These are phyloP conservation scores for Cordyceps cicadae DNA, from an alignment of 2,329 filamentous ascomycete genomes.

Conservation along the genomic window DNA sequence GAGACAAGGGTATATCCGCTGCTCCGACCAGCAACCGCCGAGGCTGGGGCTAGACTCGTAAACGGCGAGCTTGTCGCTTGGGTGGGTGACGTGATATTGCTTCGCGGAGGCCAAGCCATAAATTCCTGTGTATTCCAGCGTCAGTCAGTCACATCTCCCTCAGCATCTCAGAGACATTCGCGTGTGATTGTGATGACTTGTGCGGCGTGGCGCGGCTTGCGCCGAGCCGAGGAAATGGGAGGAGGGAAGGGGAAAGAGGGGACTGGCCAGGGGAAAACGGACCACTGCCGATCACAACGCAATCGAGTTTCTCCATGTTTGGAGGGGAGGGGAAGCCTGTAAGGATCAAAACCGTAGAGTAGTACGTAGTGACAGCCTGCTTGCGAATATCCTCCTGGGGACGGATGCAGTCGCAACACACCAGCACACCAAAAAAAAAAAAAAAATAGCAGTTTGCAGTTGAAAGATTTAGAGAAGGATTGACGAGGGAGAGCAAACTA, in stretches of 20 bases:
- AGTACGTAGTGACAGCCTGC: background rate
- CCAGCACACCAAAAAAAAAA: too few relatives aligned
- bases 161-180: background rate
- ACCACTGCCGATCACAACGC: constrained; percentile 47
- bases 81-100: constrained; percentile 51
- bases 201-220: background rate
- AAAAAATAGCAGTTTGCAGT: too few relatives aligned
- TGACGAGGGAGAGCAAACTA: too few relatives aligned
- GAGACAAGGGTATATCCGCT: constrained; percentile 59
- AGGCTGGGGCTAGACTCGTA: constrained; percentile 49
- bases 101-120: constrained; percentile 54
- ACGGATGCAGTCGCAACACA: background rate
- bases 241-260: background rate
- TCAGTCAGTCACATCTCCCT: background rate
- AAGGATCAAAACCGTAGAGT: background rate
- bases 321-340: background rate
- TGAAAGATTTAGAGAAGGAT: too few relatives aligned
- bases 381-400: background rate
- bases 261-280: constrained; percentile 18
- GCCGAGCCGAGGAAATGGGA: constrained; percentile 10
- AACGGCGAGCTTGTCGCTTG: constrained; percentile 45
- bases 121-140: constrained; percentile 30
- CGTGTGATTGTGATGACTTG: background rate
- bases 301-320: constrained; percentile 37
- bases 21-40: constrained; percentile 63